Evolutionary conservation across 2,329 filamentous ascomycete species (phyloP).

Genomic region (Calonectria hongkongensis): DNA sequence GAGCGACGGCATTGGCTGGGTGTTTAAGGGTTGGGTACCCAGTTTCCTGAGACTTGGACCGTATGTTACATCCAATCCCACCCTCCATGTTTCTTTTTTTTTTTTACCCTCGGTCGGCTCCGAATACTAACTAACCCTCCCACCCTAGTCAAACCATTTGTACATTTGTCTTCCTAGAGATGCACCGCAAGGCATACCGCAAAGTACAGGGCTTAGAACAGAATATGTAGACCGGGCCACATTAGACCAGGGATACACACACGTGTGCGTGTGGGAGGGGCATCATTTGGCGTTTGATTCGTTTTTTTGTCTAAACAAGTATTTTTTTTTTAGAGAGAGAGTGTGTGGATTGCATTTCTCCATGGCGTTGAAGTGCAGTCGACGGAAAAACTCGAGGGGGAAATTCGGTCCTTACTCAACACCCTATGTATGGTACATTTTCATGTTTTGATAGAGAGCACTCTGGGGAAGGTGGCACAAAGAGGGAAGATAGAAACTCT

Average conservation of each 20-base stretch:
- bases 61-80: conserved; percentile 63
- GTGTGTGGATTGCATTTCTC: conserved; percentile 45
- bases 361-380: conserved; percentile 50
- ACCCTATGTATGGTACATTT: conserved; percentile 24
- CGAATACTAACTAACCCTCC: conserved; percentile 36
- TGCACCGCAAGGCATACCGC: conserved; percentile 87
- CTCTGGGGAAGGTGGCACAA: neutral
- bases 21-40: conserved; percentile 95
- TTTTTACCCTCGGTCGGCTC: neutral
- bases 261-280: conserved; percentile 31
- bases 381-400: conserved; percentile 10
- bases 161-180: conserved; percentile 90
- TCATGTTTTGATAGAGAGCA: conserved; percentile 29
- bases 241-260: conserved; percentile 47
- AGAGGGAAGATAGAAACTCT: neutral
- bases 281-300: conserved; percentile 50
- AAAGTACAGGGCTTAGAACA: conserved; percentile 65
- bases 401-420: conserved; percentile 27
- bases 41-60: conserved; percentile 79
- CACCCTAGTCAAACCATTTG: conserved; percentile 83
- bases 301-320: conserved; percentile 37
- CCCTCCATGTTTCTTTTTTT: neutral
- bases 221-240: conserved; percentile 50
- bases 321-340: conserved; percentile 31
- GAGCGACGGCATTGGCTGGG: conserved; percentile 84